Percentiles rank a stretch among this genome's conserved stretches.
phyloP scores from a whole-genome alignment of 805 yeast genomes.

The Candida xiaguanensis region DNA sequence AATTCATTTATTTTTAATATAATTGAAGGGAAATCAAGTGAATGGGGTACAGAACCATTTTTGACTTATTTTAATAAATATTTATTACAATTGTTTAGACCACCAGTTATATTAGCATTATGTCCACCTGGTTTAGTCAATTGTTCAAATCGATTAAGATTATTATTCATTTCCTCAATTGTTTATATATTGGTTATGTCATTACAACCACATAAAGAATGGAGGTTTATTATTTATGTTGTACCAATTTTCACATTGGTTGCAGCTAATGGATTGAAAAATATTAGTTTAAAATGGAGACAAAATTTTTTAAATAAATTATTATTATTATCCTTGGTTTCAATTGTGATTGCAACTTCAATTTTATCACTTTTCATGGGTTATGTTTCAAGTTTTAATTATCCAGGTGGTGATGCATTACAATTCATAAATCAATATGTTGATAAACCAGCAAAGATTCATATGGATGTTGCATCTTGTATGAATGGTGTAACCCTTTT shows the following conservation, averaged over 20 bases:
- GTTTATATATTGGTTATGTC: constrained; percentile 65
- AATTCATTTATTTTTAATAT: constrained; percentile 73
- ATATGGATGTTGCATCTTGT: constrained; percentile 75
- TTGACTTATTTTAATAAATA: constrained; percentile 60
- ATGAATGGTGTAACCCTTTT: constrained; percentile 85
- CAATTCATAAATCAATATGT: constrained; percentile 45
- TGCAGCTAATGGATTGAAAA: constrained; percentile 60
- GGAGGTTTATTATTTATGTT: constrained; percentile 81
- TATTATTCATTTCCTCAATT: constrained; percentile 49
- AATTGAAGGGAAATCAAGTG: constrained; percentile 62
- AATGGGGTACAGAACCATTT: constrained; percentile 86
- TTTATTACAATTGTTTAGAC: constrained; percentile 32
- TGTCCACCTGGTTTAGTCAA: constrained; percentile 36
- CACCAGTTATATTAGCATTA: constrained; percentile 43
- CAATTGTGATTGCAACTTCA: constrained; percentile 27
- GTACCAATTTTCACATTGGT: constrained; percentile 64
- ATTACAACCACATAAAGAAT: constrained; percentile 86
- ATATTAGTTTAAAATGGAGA: constrained; percentile 17
- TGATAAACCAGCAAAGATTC: constrained; percentile 41
- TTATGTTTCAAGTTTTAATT: constrained; percentile 66
- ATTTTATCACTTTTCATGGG: constrained; percentile 49
- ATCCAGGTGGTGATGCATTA: constrained; percentile 87
- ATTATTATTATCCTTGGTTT: constrained; percentile 21
- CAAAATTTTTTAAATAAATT: constrained; percentile 22
- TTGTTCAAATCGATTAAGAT: constrained; percentile 37